Base-by-base conservation (phyloP, 106 monocot genomes). In the Dendrobium nobile region DNA sequence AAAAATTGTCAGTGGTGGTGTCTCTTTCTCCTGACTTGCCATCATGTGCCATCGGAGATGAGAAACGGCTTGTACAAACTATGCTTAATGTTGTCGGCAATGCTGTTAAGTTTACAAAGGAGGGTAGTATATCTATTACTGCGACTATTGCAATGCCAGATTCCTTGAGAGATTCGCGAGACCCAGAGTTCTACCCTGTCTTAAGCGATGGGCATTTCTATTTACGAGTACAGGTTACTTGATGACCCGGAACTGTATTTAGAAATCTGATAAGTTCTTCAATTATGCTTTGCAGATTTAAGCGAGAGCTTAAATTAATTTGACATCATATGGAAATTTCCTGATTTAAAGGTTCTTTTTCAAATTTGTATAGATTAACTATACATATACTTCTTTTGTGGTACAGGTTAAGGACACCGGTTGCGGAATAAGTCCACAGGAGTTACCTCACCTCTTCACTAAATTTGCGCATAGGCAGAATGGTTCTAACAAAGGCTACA, bases 331-430 rank as follows among this genome's bases (percentile, higher is more conserved):
- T n/a, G 22, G n/a, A 22, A 61, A n/a, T 61, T 61, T 61, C 61
- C n/a, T 61, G 22, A 17, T 11, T 70, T 37, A 33, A 51, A 51
- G 51, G 2, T 10, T 51, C 13, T 51, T 51, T 70, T 70, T 70
- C 1, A 22, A 70, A 1, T 11, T 31, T 70, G 33, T 37, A 37
- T 70, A 15, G 33, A 70, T 15, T 31, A 20, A 37, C 33, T 70
- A 70, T 70, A 37, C 37, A 37, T 5, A 31, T 70, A 22, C 61
- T 40, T 44, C 1, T 54, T 59, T 80, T 83, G 26, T 80, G 6
- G 8, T 84, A 73, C 87, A 97, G 97, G 87, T 97, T n/a, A 92
- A 81, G 83, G 97, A 94, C 82, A 97, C 92, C 67, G 97, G 97
- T 17, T 90, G 89, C 88, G 97, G 97, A 72, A 87, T 97, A 41